phyloP scores from a whole-genome alignment of 176 grass and related monocot species.

The Ensete glaucum region DNA sequence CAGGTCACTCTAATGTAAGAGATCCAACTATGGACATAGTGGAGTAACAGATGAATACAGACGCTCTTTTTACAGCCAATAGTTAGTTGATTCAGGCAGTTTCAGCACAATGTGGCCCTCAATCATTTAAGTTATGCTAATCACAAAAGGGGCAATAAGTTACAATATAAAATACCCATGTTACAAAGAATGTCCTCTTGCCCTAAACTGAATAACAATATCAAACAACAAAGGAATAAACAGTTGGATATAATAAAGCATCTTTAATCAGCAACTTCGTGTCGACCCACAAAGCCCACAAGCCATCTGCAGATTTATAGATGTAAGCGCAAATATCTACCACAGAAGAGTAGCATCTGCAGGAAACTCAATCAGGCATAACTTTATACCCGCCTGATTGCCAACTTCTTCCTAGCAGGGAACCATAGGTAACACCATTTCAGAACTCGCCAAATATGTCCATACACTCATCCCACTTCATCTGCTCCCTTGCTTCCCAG shows the following conservation, averaged over 20 bases:
- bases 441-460: constrained; percentile 50
- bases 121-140: neutral
- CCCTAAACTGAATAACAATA: neutral
- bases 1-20: no score
- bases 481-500: constrained; percentile 56
- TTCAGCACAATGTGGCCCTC: no score
- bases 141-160: neutral
- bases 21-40: no score
- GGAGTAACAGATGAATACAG: no score
- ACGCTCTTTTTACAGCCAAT: no score
- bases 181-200: constrained; percentile 3
- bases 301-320: neutral
- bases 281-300: neutral
- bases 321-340: neutral
- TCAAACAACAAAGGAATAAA: constrained; percentile 16
- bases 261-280: neutral
- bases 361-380: neutral
- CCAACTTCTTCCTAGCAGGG: neutral
- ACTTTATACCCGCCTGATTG: neutral
- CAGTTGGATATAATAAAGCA: neutral
- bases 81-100: no score
- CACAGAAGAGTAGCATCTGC: neutral
- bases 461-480: constrained; percentile 36
- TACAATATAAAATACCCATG: neutral
- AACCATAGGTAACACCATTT: neutral